phyloP scores from a whole-genome alignment of 805 yeast genomes.

The Starmerella vitae region DNA sequence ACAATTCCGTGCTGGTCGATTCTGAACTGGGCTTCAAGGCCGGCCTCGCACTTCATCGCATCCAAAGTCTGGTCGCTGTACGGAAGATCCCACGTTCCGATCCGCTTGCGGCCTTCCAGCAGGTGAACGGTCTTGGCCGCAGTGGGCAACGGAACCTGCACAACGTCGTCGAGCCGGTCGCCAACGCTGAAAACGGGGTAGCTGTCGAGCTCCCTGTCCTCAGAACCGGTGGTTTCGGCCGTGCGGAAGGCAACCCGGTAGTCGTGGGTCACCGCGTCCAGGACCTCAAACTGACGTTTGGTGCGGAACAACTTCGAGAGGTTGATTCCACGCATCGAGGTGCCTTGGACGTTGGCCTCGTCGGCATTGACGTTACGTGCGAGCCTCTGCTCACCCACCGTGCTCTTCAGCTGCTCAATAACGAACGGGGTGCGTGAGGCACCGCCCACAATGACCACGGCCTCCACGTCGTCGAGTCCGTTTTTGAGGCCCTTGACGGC shows the following conservation, averaged over 20 bases:
- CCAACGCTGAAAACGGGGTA: conserved; percentile 13
- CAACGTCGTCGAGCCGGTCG: conserved; percentile 27
- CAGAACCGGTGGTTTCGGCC: conserved; percentile 14
- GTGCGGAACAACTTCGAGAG: conserved; percentile 56
- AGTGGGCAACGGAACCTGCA: conserved; percentile 21
- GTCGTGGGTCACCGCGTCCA: conserved; percentile 42
- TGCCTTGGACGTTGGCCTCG: conserved; percentile 84
- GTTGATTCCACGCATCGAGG: conserved; percentile 69
- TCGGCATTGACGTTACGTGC: conserved; percentile 88
- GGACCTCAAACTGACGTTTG: conserved; percentile 39
- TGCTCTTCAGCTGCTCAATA: conserved; percentile 31
- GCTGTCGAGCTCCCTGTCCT: conserved; percentile 1
- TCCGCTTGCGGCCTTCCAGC: conserved; percentile 30
- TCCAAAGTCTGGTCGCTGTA: conserved; percentile 18
- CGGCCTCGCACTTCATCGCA: conserved; percentile 19
- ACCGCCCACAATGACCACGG: conserved; percentile 75
- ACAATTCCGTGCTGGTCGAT: conserved; percentile 17
- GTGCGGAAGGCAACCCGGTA: conserved; percentile 30
- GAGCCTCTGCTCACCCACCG: conserved; percentile 42
- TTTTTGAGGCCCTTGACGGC: conserved; percentile 23
- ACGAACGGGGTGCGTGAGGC: conserved; percentile 82
- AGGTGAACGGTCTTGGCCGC: conserved; percentile 27
- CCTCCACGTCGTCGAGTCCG: conserved; percentile 16
- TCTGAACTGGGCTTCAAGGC: conserved; percentile 13
- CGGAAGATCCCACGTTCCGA: conserved; percentile 24